Evolutionary conservation across 495 filamentous ascomycete species (phyloP).

Genomic region (Friedmanniomyces simplex): DNA sequence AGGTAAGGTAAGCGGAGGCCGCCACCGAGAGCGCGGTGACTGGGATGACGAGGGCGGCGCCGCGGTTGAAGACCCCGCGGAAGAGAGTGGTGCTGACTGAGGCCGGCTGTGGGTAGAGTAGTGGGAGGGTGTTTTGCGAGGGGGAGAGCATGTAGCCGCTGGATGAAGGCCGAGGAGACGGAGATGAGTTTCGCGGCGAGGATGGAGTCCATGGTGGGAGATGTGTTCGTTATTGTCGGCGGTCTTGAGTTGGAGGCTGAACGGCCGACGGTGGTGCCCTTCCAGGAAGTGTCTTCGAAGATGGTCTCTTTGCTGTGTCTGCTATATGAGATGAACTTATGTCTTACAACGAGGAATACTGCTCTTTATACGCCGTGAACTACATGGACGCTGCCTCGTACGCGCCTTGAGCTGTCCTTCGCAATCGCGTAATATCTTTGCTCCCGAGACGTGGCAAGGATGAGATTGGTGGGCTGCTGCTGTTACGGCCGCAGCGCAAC

Average conservation of each 20-base stretch:
- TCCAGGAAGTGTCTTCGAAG: too few species aligned
- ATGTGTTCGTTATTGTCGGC: neutral
- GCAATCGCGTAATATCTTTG: too few species aligned
- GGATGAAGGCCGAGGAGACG: neutral
- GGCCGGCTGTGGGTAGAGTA: neutral
- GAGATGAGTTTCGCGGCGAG: neutral
- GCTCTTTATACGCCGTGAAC: too few species aligned
- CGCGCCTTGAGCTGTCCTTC: too few species aligned
- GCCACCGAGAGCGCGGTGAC: neutral
- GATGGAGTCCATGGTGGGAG: slow-evolving; percentile 1
- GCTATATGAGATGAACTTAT: too few species aligned
- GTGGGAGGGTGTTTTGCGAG: neutral
- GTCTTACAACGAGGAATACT: too few species aligned
- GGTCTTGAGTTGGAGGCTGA: neutral
- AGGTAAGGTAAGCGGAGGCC: neutral
- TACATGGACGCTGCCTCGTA: too few species aligned
- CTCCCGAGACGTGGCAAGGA: too few species aligned
- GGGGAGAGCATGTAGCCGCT: slow-evolving; percentile 2
- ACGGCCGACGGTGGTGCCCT: neutral
- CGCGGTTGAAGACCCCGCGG: neutral
- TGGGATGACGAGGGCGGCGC: slow-evolving; percentile 1
- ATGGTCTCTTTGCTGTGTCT: too few species aligned
- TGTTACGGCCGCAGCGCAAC: too few species aligned
- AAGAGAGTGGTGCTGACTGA: neutral
- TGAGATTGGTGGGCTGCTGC: too few species aligned